Evolutionary conservation across 768 basidiomycete species (phyloP), one percentile per base, ranked within the genome.

Genomic region (Leccinum longicurvipes): DNA sequence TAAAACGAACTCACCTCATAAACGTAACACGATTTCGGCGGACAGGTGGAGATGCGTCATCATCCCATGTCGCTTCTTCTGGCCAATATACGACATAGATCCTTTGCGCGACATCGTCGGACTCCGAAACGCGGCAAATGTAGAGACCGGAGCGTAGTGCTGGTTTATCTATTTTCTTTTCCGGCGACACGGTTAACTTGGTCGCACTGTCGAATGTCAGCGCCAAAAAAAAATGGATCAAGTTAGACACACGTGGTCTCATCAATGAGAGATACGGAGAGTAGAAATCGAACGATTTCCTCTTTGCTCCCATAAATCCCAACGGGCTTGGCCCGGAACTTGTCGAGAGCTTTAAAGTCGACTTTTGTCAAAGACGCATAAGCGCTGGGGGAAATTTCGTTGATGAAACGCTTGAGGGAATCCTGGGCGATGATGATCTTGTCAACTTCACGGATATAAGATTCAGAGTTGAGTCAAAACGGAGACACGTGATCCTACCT

Each of bases 81-180:
- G 84, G 85, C 85, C 85, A 86, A 57, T 81, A 86, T 3, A 85
- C 62, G 7, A 82, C 75, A 55, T 79, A 82, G 6, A 78, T 54
- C n/a, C 64, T 60, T 28, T 72, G 62, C 0, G 10, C 29, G 7
- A 44, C 57, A 0, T 31, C 25, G 2, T 57, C 57, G 47, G 44
- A 23, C n/a, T 47, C n/a, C 25, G 31, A 19, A 55, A 59, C 21
- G n/a, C 68, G 70, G 28, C 75, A 69, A 29, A 79, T 58, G 54
- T 84, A 85, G 9, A 84, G 60, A 17, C 83, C 83, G 14, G 83
- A 79, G 9, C 79, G 74, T 6, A 85, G 68, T 19, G 53, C 56
- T 1, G 72, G 66, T 5, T 54, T 54, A 19, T 51, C 53, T 2
- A 12, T 21, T 25, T 11, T 56, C 15, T 32, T 27, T 44, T 58